Evolutionary conservation across 495 filamentous ascomycete species (phyloP).

Genomic region (Neurospora sp.): DNA sequence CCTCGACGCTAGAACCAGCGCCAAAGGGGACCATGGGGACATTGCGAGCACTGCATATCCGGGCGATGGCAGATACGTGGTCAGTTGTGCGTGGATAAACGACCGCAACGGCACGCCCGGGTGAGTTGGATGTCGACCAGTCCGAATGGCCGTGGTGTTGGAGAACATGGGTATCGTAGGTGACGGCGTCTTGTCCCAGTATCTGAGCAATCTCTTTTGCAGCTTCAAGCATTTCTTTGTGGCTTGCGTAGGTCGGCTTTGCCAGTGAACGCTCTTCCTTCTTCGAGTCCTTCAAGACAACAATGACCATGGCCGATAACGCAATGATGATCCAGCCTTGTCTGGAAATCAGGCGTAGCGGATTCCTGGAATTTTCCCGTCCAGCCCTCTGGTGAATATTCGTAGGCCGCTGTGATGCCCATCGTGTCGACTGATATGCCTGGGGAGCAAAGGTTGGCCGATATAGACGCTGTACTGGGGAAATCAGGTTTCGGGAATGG

Average conservation of each 20-base stretch:
- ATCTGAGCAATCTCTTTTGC: conserved; percentile 46
- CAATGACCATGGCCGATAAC: background rate
- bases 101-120: conserved; percentile 59
- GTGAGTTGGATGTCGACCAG: conserved; percentile 75
- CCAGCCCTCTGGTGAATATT: background rate
- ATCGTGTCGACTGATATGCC: background rate
- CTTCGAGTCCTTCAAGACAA: background rate
- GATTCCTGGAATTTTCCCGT: background rate
- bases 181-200: conserved; percentile 53
- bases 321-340: background rate
- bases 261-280: background rate
- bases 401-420: background rate
- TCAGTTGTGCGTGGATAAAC: conserved; percentile 62
- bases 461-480: background rate
- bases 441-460: background rate
- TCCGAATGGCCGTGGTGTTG: conserved; percentile 73
- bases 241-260: conserved; percentile 10
- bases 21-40: conserved; percentile 83
- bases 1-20: conserved; percentile 76
- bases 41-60: conserved; percentile 62
- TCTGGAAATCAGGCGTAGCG: background rate
- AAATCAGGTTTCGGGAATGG: background rate
- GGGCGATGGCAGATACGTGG: conserved; percentile 69
- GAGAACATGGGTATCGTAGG: conserved; percentile 69
- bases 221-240: conserved; percentile 34